These are phyloP conservation scores for Phytophthora tubulina DNA, from an alignment of 352 stramenopile genomes.

Conservation along the genomic window DNA sequence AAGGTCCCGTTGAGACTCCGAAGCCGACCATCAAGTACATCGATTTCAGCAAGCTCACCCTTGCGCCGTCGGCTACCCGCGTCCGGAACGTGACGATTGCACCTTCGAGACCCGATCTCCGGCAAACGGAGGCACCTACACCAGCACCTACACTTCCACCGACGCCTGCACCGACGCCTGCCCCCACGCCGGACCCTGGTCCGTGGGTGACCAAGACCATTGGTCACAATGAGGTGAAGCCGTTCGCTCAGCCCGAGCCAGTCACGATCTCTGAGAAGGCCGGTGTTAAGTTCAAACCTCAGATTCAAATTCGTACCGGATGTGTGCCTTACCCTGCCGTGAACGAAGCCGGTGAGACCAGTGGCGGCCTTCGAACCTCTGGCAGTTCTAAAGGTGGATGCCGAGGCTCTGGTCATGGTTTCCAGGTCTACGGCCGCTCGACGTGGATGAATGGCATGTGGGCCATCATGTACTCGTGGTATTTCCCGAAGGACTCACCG, in stretches of 20 bases:
- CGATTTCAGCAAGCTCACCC: conserved; percentile 14
- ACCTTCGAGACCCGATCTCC: background rate
- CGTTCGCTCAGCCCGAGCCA: conserved; percentile 10
- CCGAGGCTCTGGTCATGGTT: conserved; percentile 11
- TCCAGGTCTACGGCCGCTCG: conserved; percentile 8
- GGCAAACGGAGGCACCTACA: background rate
- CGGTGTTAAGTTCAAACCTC: conserved; percentile 15
- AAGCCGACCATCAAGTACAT: conserved; percentile 15
- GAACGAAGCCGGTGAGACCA: conserved; percentile 1
- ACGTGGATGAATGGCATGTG: conserved; percentile 12
- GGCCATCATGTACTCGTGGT: conserved; percentile 18
- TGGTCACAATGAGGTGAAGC: conserved; percentile 3
- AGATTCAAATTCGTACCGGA: conserved; percentile 13
- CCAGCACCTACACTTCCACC: background rate
- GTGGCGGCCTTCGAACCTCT: conserved; percentile 7
- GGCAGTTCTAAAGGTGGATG: background rate
- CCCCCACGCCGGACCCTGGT: conserved; percentile 6
- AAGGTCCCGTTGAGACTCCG: background rate
- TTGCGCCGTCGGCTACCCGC: background rate
- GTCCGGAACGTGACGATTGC: conserved; percentile 1
- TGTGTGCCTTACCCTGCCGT: conserved; percentile 8
- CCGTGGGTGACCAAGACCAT: conserved; percentile 11
- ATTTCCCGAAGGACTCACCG: conserved; percentile 9
- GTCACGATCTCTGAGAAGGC: conserved; percentile 15
- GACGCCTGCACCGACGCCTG: background rate